Percentiles rank a stretch among this genome's conserved stretches.
phyloP scores from a whole-genome alignment of 176 grass and related monocot species.

The Aegilops speltoides region DNA sequence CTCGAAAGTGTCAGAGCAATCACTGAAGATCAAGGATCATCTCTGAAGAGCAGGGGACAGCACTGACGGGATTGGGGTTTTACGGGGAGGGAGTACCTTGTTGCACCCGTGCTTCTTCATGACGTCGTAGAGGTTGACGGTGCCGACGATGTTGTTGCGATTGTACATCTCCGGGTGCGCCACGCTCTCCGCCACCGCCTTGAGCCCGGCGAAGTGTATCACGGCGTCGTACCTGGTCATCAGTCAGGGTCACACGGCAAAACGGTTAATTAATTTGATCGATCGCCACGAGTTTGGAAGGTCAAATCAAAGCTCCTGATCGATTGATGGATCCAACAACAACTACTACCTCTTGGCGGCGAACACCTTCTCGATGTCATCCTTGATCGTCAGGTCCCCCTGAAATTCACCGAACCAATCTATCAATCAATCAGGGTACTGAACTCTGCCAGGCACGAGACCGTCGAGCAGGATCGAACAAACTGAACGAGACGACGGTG shows the following conservation, averaged over 20 bases:
- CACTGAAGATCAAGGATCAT: not conserved
- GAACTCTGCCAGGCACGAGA: too few relatives aligned
- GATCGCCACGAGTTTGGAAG: not conserved
- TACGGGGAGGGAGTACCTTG: conserved; percentile 43
- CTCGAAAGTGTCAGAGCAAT: not conserved
- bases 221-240: conserved; percentile 78
- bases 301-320: not conserved
- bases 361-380: conserved; percentile 79
- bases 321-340: not conserved
- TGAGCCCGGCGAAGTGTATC: conserved; percentile 86
- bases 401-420: not conserved
- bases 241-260: not conserved
- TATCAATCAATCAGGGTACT: not conserved
- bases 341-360: conserved; percentile 5
- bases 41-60: too few relatives aligned
- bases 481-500: too few relatives aligned
- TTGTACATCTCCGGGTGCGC: conserved; percentile 74
- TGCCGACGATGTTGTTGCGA: conserved; percentile 88
- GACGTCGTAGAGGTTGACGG: conserved; percentile 71
- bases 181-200: conserved; percentile 92
- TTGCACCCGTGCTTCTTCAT: conserved; percentile 79
- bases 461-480: too few relatives aligned
- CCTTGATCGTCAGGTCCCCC: conserved; percentile 74
- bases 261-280: too few relatives aligned
- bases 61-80: too few relatives aligned